Evolutionary conservation across 2,329 filamentous ascomycete species (phyloP).

Genomic region (Aspergillus amoenus): DNA sequence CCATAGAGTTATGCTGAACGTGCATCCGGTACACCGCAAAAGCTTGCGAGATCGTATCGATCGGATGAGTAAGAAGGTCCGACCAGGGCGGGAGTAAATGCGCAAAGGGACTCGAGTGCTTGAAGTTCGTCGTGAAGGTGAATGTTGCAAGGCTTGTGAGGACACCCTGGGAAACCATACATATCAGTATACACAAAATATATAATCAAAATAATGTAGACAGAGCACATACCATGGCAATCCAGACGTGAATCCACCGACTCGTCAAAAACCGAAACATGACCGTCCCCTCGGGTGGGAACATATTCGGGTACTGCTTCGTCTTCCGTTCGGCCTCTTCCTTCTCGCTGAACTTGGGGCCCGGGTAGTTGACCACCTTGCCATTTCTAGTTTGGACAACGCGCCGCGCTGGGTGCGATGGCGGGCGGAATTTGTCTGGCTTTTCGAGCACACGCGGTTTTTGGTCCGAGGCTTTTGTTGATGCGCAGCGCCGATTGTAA

Average conservation of each 20-base stretch:
- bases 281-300: constrained; percentile 79
- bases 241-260: constrained; percentile 72
- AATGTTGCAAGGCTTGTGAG: constrained; percentile 67
- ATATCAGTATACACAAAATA: not conserved
- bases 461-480: constrained; percentile 17
- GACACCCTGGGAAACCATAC: constrained; percentile 53
- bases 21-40: constrained; percentile 75
- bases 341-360: constrained; percentile 65
- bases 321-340: constrained; percentile 66
- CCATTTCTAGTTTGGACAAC: constrained; percentile 49
- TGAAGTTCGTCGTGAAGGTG: constrained; percentile 78
- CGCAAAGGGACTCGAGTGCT: constrained; percentile 72
- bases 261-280: constrained; percentile 83
- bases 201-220: constrained; percentile 1
- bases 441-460: constrained; percentile 77
- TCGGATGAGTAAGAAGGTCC: constrained; percentile 68
- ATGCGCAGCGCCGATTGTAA: constrained; percentile 22
- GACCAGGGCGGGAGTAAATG: constrained; percentile 73
- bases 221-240: constrained; percentile 67
- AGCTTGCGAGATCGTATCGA: constrained; percentile 64
- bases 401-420: constrained; percentile 77
- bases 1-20: constrained; percentile 66
- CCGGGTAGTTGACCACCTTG: constrained; percentile 60
- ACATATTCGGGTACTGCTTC: constrained; percentile 82
- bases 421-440: constrained; percentile 85